phyloP scores from a whole-genome alignment of 176 grass and related monocot species.

The Oryza nivara region DNA sequence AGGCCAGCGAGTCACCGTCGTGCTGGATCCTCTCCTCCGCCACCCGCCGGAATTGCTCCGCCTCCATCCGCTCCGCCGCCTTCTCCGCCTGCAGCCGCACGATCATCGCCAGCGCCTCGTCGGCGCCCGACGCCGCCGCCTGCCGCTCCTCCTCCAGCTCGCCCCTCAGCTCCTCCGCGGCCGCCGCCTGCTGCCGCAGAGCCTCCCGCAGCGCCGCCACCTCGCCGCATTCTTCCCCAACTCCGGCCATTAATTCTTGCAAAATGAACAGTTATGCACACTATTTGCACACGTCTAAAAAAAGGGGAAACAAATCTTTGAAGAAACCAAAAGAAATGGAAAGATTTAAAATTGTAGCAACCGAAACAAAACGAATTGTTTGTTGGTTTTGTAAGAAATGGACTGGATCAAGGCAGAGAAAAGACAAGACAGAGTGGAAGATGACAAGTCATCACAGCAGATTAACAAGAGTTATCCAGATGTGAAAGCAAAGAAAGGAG shows the following conservation, averaged over 20 bases:
- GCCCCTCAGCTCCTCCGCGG: conserved; percentile 53
- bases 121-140: conserved; percentile 64
- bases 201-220: conserved; percentile 63
- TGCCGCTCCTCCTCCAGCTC: conserved; percentile 89
- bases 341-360: conserved; percentile 9
- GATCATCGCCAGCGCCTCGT: conserved; percentile 89
- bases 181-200: conserved; percentile 48
- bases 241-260: conserved; percentile 36
- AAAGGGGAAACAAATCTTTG: conserved; percentile 11
- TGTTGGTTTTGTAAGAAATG: neutral
- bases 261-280: neutral
- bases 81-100: conserved; percentile 81
- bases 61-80: conserved; percentile 68
- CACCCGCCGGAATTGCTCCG: conserved; percentile 68
- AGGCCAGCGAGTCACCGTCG: conserved; percentile 65
- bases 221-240: conserved; percentile 58
- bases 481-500: conserved; percentile 4
- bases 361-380: conserved; percentile 27
- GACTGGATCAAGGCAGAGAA: neutral
- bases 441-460: conserved; percentile 27
- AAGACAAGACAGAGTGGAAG: neutral
- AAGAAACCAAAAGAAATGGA: neutral
- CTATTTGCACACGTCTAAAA: neutral
- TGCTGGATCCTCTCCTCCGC: conserved; percentile 82
- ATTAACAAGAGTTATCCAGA: conserved; percentile 12